Evolutionary conservation across 495 filamentous ascomycete species (phyloP), one percentile per base, ranked within the genome.

Genomic region (Annulohypoxylon moriforme): DNA sequence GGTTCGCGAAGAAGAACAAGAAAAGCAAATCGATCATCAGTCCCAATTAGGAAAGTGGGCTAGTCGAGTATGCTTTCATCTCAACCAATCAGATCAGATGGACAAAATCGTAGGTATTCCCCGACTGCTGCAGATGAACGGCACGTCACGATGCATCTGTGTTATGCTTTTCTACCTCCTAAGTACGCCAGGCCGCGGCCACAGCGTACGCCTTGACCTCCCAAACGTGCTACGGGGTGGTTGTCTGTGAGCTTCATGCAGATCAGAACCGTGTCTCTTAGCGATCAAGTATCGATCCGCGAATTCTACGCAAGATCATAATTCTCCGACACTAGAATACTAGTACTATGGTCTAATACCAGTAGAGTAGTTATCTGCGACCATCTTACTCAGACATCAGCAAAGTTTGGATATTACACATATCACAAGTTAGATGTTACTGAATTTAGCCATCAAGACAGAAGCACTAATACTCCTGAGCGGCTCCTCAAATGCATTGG

Each of bases 21-120:
- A 29, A 18, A 33, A 55, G 27, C 27, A 25, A 29, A 6, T 52
- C 38, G 38, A 53, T 24, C 18, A 25, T 25, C 18, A 31, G 56
- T 42, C 47, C 24, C 0, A 11, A 67, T 62, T 67, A 24, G 64
- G 64, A 56, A 67, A 65, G 60, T 63, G 69, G 59, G 59, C 0
- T 60, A 18, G 44, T 60, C 31, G 44, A 34, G 13, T 42, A 3
- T 27, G n/a, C 25, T 29, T 50, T 20, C n/a, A 20, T 44, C 16
- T 33, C 18, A 56, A 27, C 65, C 57, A 68, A 68, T 68, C 57
- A 46, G 9, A n/a, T 55, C 11, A 27, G n/a, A 25, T 42, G 5
- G 22, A 20, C 16, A 66, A 34, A 24, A 49, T 61, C 40, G 38
- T 34, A 47, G 6, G n/a, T 47, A 47, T 52, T 53, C 60, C 16